A percentile compares a stretch with the other conserved stretches of the same genome.
phyloP scores from a whole-genome alignment of 2,329 filamentous ascomycete genomes.

The Ophiocordyceps camponoti-leonardi region DNA sequence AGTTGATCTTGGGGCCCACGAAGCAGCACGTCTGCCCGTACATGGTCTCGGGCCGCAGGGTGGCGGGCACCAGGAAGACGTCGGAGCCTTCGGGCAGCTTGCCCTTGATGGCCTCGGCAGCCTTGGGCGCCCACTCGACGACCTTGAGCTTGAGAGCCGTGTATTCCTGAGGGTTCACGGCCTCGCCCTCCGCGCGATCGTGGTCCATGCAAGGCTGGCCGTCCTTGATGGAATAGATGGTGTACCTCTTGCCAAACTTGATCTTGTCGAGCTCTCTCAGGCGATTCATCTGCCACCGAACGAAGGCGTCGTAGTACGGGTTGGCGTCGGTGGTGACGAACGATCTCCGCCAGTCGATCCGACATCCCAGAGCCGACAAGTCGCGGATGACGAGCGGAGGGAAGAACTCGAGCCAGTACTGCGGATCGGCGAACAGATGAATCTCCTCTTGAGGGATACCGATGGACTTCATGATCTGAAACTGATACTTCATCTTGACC shows the following conservation, averaged over 20 bases:
- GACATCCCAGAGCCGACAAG: slow-evolving; percentile 64
- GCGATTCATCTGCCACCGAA: slow-evolving; percentile 93
- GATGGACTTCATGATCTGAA: slow-evolving; percentile 85
- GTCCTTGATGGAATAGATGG: slow-evolving; percentile 50
- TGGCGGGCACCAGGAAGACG: slow-evolving; percentile 83
- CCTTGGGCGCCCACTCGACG: slow-evolving; percentile 70
- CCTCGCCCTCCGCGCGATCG: slow-evolving; percentile 27
- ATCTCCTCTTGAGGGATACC: slow-evolving; percentile 81
- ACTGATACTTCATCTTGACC: slow-evolving; percentile 87
- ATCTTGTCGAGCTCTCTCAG: slow-evolving; percentile 83
- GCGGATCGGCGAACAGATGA: slow-evolving; percentile 80
- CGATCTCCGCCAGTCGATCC: slow-evolving; percentile 84
- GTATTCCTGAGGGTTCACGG: slow-evolving; percentile 70
- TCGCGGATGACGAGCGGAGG: slow-evolving; percentile 46
- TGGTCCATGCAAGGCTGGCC: slow-evolving; percentile 30
- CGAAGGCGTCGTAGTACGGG: slow-evolving; percentile 89
- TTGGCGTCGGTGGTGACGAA: slow-evolving; percentile 95
- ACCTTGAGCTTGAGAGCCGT: slow-evolving; percentile 83
- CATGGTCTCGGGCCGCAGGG: slow-evolving; percentile 92
- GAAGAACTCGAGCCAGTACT: slow-evolving; percentile 85
- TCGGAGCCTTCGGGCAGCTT: slow-evolving; percentile 66
- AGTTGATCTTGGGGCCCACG: slow-evolving; percentile 75
- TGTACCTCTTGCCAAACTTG: slow-evolving; percentile 84
- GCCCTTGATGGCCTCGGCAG: slow-evolving; percentile 51
- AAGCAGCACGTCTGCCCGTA: slow-evolving; percentile 96